These are phyloP conservation scores for Raphanus hybrid DNA, from an alignment of 441 rosid genomes.

Conservation along the genomic window DNA sequence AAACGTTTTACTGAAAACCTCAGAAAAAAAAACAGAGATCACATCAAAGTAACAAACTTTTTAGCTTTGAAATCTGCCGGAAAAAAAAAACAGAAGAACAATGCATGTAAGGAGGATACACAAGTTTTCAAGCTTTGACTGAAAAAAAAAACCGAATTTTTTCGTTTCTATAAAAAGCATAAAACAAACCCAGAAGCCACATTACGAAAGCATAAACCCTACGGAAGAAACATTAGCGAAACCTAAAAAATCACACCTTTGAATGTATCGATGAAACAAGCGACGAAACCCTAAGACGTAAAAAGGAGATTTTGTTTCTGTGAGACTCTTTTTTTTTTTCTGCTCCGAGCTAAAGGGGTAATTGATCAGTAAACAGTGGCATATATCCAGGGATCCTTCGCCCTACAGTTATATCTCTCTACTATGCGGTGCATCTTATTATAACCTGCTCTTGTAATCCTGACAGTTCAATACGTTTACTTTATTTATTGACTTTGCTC, in stretches of 20 bases:
- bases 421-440: neutral
- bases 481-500: neutral
- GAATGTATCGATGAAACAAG: neutral
- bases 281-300: slow-evolving; percentile 8
- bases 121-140: neutral
- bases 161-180: neutral
- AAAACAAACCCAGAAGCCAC: slow-evolving; percentile 25
- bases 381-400: neutral
- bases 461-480: neutral
- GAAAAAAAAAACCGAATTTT: neutral
- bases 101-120: slow-evolving; percentile 16
- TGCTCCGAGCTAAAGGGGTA: slow-evolving; percentile 11
- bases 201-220: slow-evolving; percentile 14
- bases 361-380: neutral
- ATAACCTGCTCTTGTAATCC: neutral
- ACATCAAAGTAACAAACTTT: neutral
- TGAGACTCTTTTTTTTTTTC: neutral
- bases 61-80: neutral
- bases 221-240: neutral
- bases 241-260: slow-evolving; percentile 21
- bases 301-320: neutral
- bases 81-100: neutral
- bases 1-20: neutral
- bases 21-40: slow-evolving; percentile 3
- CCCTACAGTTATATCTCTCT: neutral